phyloP scores from a whole-genome alignment of 768 basidiomycete species.

The Leccinum boreale region DNA sequence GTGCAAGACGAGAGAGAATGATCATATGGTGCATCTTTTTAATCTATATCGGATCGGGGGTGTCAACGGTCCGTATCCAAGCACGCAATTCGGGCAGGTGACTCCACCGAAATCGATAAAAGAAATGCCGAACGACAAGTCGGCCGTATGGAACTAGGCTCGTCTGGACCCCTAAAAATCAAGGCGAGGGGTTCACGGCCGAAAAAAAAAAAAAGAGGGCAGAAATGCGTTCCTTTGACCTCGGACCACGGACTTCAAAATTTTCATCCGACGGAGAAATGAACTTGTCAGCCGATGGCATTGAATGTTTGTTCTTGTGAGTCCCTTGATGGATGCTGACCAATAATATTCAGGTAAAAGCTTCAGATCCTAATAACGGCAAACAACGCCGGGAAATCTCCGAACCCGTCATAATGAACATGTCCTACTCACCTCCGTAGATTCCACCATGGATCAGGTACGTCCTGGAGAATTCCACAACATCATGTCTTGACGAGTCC shows the following conservation, averaged over 20 bases:
- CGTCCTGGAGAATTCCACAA: neutral
- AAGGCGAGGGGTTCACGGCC: neutral
- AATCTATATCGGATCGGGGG: constrained; percentile 27
- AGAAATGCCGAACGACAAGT: constrained; percentile 1
- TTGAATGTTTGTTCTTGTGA: too few relatives aligned
- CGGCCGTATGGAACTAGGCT: neutral
- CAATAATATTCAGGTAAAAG: constrained; percentile 5
- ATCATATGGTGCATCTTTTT: constrained; percentile 17
- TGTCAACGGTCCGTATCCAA: constrained; percentile 28
- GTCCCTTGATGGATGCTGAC: constrained; percentile 3
- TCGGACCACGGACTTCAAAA: neutral
- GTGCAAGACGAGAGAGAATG: constrained; percentile 8
- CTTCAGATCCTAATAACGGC: constrained; percentile 26
- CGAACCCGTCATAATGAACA: neutral
- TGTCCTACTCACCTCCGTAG: neutral
- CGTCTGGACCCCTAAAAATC: constrained; percentile 2
- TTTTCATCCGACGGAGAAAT: constrained; percentile 1
- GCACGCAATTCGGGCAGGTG: constrained; percentile 14
- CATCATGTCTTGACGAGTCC: neutral
- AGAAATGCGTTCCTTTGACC: constrained; percentile 5
- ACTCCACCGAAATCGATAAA: constrained; percentile 17
- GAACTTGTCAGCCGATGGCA: too few relatives aligned
- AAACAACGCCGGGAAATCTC: constrained; percentile 23
- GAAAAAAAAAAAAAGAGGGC: neutral
- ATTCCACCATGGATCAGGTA: constrained; percentile 29